Conservation (phyloP, 202 grass and related monocot species). For the Carex sylvatica region DNA sequence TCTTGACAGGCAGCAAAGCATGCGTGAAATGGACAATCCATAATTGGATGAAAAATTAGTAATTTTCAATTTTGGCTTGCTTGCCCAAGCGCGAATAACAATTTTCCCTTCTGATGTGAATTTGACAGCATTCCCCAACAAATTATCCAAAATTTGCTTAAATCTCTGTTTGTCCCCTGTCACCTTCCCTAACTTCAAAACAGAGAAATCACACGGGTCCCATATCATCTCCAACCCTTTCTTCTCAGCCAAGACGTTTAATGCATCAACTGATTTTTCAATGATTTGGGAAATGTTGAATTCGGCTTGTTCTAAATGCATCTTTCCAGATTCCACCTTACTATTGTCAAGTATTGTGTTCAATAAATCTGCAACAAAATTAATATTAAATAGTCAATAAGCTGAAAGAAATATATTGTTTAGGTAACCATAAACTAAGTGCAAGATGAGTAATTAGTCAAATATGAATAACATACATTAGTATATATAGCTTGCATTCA, state of each 20-base stretch:
- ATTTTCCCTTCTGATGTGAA: slow-evolving; percentile 61
- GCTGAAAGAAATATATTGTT: not conserved
- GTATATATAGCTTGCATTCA: not conserved
- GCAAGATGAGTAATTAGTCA: not conserved
- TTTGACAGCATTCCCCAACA: slow-evolving; percentile 87
- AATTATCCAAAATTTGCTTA: slow-evolving; percentile 73
- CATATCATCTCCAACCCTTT: slow-evolving; percentile 67
- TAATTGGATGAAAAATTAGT: slow-evolving; percentile 28
- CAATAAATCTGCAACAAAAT: slow-evolving; percentile 48
- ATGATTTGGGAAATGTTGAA: slow-evolving; percentile 62
- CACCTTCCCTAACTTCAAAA: slow-evolving; percentile 31
- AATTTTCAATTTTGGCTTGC: slow-evolving; percentile 30
- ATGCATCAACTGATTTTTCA: slow-evolving; percentile 67
- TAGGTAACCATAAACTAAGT: not conserved
- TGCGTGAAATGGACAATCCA: not conserved
- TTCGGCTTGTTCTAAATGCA: slow-evolving; percentile 53
- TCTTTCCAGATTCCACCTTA: slow-evolving; percentile 83
- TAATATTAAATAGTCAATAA: slow-evolving; percentile 13
- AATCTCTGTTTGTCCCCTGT: slow-evolving; percentile 51
- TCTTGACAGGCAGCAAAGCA: not conserved
- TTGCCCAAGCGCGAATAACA: slow-evolving; percentile 64
- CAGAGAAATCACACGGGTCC: slow-evolving; percentile 78
- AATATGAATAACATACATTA: not conserved
- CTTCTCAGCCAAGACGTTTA: slow-evolving; percentile 43
- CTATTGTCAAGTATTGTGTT: slow-evolving; percentile 71